These are phyloP conservation scores for Pseudonectria buxi DNA, from an alignment of 2,329 filamentous ascomycete species.

Conservation along the genomic window DNA sequence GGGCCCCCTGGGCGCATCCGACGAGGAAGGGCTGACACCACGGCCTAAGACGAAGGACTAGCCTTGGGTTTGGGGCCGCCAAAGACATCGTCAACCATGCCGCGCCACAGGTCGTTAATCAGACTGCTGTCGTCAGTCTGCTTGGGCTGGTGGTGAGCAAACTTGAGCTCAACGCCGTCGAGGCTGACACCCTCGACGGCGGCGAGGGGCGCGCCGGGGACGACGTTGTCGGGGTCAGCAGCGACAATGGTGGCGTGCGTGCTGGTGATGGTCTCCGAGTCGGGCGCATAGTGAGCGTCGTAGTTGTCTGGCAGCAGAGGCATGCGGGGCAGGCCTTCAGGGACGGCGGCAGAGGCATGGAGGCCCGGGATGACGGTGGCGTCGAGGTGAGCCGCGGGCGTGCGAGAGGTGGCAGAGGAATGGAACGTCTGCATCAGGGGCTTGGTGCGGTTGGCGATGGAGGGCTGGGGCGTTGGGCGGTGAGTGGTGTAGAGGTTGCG, in stretches of 20 bases:
- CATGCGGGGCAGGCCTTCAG: slow-evolving; percentile 42
- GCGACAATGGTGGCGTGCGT: slow-evolving; percentile 51
- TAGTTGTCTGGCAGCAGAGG: slow-evolving; percentile 57
- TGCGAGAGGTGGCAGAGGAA: slow-evolving; percentile 37
- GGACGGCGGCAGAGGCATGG: slow-evolving; percentile 21
- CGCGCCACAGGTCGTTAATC: slow-evolving; percentile 49
- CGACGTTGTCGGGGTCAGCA: slow-evolving; percentile 46
- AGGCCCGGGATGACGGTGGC: slow-evolving; percentile 46
- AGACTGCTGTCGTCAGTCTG: slow-evolving; percentile 35
- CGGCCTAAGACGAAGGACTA: too few species aligned
- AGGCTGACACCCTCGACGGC: slow-evolving; percentile 53
- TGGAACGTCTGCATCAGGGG: slow-evolving; percentile 60
- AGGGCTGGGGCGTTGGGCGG: slow-evolving; percentile 39
- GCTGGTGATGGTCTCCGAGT: slow-evolving; percentile 31
- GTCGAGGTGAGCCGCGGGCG: slow-evolving; percentile 40
- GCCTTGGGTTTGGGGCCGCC: slow-evolving; percentile 14
- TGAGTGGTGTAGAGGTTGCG: slow-evolving; percentile 41
- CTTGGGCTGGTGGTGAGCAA: slow-evolving; percentile 35
- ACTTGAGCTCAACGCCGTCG: slow-evolving; percentile 50
- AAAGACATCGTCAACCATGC: slow-evolving; percentile 46
- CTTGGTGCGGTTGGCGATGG: slow-evolving; percentile 38
- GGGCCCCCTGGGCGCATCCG: too few species aligned
- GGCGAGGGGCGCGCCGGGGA: slow-evolving; percentile 44
- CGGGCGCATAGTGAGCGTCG: slow-evolving; percentile 36
- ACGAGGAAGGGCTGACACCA: too few species aligned